Percentiles rank a stretch among this genome's conserved stretches.
Conservation (phyloP, 2,329 filamentous ascomycete species). For the Fusarium penzigii region DNA sequence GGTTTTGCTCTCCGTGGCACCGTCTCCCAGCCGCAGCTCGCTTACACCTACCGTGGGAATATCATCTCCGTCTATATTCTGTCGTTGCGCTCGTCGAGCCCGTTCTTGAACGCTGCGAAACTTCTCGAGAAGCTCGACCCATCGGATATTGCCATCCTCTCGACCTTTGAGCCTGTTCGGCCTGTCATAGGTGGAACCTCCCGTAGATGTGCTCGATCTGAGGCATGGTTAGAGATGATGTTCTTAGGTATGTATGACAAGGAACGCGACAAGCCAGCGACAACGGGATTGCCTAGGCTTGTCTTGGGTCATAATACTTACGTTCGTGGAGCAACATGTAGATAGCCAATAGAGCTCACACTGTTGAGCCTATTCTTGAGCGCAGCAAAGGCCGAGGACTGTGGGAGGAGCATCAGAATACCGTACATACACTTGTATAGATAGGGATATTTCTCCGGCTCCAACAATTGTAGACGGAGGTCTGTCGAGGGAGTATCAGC, state of each 20-base stretch:
- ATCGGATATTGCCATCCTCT: slow-evolving; percentile 83
- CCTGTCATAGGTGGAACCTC: slow-evolving; percentile 64
- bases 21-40: slow-evolving; percentile 45
- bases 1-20: slow-evolving; percentile 39
- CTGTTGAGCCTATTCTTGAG: slow-evolving; percentile 96
- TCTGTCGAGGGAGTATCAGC: slow-evolving; percentile 51
- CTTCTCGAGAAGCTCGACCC: slow-evolving; percentile 91
- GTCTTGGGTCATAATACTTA: slow-evolving; percentile 41
- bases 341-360: slow-evolving; percentile 93
- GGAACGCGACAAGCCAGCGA: neutral
- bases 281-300: neutral
- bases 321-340: slow-evolving; percentile 80
- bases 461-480: slow-evolving; percentile 88
- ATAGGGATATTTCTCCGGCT: slow-evolving; percentile 92
- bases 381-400: slow-evolving; percentile 95
- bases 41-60: slow-evolving; percentile 45
- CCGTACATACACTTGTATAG: slow-evolving; percentile 98
- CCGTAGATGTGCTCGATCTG: slow-evolving; percentile 49
- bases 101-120: slow-evolving; percentile 90
- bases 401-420: slow-evolving; percentile 94
- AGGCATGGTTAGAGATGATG: slow-evolving; percentile 9
- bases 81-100: slow-evolving; percentile 69
- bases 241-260: neutral
- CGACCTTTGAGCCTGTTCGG: slow-evolving; percentile 78
- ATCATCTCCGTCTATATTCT: slow-evolving; percentile 54